Percentiles rank a stretch among this genome's conserved stretches.
These are phyloP conservation scores for Spathaspora sp. DNA, from an alignment of 805 yeast genomes.

Conservation along the genomic window DNA sequence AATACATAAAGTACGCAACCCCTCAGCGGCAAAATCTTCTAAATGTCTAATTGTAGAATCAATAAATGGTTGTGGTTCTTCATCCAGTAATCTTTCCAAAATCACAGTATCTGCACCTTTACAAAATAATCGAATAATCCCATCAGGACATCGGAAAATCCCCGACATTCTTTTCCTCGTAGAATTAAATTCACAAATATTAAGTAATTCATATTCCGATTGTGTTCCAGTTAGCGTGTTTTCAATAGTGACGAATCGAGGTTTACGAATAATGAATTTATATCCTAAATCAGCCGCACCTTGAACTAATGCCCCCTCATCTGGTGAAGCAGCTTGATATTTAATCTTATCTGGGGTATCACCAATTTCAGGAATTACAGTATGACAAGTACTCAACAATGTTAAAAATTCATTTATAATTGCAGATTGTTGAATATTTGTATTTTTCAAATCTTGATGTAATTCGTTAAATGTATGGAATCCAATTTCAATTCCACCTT, in stretches of 20 bases:
- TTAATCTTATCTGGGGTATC: slow-evolving; percentile 60
- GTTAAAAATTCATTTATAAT: slow-evolving; percentile 74
- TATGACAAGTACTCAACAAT: slow-evolving; percentile 87
- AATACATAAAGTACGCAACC: slow-evolving; percentile 89
- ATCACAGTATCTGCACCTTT: slow-evolving; percentile 99
- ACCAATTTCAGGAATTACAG: slow-evolving; percentile 88
- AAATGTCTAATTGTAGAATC: slow-evolving; percentile 79
- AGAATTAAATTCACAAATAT: slow-evolving; percentile 94
- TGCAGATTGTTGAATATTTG: slow-evolving; percentile 43
- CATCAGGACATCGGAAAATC: slow-evolving; percentile 91
- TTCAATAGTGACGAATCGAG: slow-evolving; percentile 71
- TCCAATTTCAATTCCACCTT: slow-evolving; percentile 74
- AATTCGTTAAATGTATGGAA: slow-evolving; percentile 68
- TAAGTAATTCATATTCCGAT: slow-evolving; percentile 70
- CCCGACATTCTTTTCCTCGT: slow-evolving; percentile 98
- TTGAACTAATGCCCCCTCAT: slow-evolving; percentile 96
- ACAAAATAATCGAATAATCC: slow-evolving; percentile 79
- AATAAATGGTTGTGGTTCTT: slow-evolving; percentile 67
- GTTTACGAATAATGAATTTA: slow-evolving; percentile 79
- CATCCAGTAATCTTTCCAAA: slow-evolving; percentile 70
- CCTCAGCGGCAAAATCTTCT: slow-evolving; percentile 96
- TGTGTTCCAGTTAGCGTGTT: slow-evolving; percentile 41
- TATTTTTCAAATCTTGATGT: slow-evolving; percentile 41
- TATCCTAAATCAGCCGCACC: slow-evolving; percentile 93
- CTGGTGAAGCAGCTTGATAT: slow-evolving; percentile 99